These are phyloP conservation scores for Thermomucor indicae-seudaticae DNA, from an alignment of 371 early-diverging fungal species.

Conservation along the genomic window DNA sequence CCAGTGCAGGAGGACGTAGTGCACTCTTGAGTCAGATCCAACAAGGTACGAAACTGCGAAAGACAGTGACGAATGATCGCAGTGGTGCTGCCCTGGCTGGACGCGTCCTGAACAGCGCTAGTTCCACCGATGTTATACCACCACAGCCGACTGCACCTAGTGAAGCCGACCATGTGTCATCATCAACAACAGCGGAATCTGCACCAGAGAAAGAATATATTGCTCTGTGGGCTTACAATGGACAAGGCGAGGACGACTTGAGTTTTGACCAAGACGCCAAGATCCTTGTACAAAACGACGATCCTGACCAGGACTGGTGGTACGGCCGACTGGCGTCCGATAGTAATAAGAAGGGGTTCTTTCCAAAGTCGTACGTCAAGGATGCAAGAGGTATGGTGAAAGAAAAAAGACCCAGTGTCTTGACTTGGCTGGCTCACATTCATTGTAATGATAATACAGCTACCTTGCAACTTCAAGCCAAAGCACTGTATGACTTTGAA, in stretches of 20 bases:
- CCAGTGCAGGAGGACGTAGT: conserved; percentile 22
- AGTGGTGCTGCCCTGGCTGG: conserved; percentile 32
- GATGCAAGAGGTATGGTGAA: conserved; percentile 11
- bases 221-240: conserved; percentile 39
- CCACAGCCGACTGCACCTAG: conserved; percentile 24
- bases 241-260: conserved; percentile 33
- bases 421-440: no score
- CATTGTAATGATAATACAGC: no score
- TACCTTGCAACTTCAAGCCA: conserved; percentile 27
- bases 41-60: conserved; percentile 26
- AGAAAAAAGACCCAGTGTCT: no score
- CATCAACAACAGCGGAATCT: conserved; percentile 1
- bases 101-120: conserved; percentile 26
- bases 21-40: conserved; percentile 45
- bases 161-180: background rate
- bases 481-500: conserved; percentile 35
- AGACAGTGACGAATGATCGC: conserved; percentile 39
- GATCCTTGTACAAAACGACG: conserved; percentile 30
- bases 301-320: conserved; percentile 45
- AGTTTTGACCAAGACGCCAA: conserved; percentile 33
- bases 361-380: conserved; percentile 33
- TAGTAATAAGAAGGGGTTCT: conserved; percentile 24
- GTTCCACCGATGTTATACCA: conserved; percentile 68
- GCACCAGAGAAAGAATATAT: conserved; percentile 16
- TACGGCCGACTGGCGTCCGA: conserved; percentile 21